Conservation (phyloP, 2,329 filamentous ascomycete species). For the Sphaerulina musiva region DNA sequence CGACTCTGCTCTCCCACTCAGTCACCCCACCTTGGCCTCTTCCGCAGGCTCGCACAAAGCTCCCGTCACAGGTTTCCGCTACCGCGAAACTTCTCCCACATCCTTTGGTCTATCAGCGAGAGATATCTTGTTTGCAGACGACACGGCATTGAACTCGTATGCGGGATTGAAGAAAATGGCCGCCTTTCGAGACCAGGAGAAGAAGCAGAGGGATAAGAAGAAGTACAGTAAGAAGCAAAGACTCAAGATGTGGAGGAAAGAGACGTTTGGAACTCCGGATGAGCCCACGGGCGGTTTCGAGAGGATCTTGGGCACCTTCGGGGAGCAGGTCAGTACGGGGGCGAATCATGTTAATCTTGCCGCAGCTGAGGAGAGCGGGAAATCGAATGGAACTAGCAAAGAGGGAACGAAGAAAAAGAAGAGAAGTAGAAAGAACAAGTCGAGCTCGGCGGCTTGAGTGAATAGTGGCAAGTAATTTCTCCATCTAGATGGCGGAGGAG, state of each 20-base stretch:
- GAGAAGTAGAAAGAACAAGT: slow-evolving; percentile 12
- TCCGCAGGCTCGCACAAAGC: slow-evolving; percentile 41
- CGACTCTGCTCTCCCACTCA: slow-evolving; percentile 71
- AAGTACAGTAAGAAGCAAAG: slow-evolving; percentile 86
- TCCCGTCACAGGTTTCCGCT: slow-evolving; percentile 62
- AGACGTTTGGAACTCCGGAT: slow-evolving; percentile 58
- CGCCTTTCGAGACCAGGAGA: slow-evolving; percentile 76
- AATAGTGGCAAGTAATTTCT: no score
- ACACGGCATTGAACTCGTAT: slow-evolving; percentile 79
- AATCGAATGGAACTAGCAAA: slow-evolving; percentile 28
- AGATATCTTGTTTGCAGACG: slow-evolving; percentile 87
- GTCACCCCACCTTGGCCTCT: slow-evolving; percentile 51
- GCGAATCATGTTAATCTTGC: slow-evolving; percentile 12
- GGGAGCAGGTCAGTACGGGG: slow-evolving; percentile 11
- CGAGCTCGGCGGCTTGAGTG: not conserved
- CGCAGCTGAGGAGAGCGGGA: slow-evolving; percentile 13
- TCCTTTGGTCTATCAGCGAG: slow-evolving; percentile 81
- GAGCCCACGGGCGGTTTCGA: slow-evolving; percentile 43
- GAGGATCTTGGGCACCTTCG: slow-evolving; percentile 26
- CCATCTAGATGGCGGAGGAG: no score
- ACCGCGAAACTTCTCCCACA: slow-evolving; percentile 87
- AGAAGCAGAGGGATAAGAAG: slow-evolving; percentile 86
- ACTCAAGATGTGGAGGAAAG: slow-evolving; percentile 74
- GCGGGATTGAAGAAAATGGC: slow-evolving; percentile 93
- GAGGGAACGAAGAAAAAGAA: slow-evolving; percentile 37